Base-by-base conservation (phyloP, 805 yeast genomes). In the Wickerhamiella sorbophila region DNA sequence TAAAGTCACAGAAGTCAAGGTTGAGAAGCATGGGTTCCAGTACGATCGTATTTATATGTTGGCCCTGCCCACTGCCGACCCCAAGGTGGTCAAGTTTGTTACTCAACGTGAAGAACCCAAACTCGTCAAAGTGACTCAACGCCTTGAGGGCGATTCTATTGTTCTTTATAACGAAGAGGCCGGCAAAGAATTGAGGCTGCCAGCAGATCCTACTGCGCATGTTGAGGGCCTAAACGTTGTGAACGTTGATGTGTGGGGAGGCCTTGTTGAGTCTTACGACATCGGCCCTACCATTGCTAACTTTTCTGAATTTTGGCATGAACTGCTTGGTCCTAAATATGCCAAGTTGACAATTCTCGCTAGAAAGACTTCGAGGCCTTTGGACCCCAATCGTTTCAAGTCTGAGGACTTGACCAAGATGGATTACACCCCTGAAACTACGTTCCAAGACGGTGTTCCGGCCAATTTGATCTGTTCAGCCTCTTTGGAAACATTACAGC, bases 1-100 rank as follows among this genome's bases (percentile, higher is more conserved):
- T 16, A 34, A 44, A 2, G 50, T 60, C n/a, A 33, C 44, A 4
- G 46, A 49, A 36, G 48, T 52, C 26, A 46, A 46, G 17, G 40
- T 60, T 15, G 57, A 52, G 38, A 48, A 46, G 31, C 48, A 55
- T 40, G 65, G 65, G 10, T 51, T 60, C 42, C 49, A 40, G 32
- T 42, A 56, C 40, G 63, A 60, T 49, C 52, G 64, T 2, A 43
- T 55, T 42, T 55, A 47, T 46, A 55, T 54, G 61, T 50, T 57
- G 9, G 56, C 50, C 3, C 48, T 50, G 9, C 44, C 38, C 22
- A 26, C 40, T 9, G 31, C 38, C 3, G 6, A 14, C 4, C 48
- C 44, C n/a, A 38, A 45, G 18, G 20, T 36, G n/a, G 48, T 44
- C 44, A 43, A 35, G 29, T 42, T 54, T 19, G 20, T 60, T 18